phyloP scores from a whole-genome alignment of 495 filamentous ascomycete species.

The Tuber magnatum region DNA sequence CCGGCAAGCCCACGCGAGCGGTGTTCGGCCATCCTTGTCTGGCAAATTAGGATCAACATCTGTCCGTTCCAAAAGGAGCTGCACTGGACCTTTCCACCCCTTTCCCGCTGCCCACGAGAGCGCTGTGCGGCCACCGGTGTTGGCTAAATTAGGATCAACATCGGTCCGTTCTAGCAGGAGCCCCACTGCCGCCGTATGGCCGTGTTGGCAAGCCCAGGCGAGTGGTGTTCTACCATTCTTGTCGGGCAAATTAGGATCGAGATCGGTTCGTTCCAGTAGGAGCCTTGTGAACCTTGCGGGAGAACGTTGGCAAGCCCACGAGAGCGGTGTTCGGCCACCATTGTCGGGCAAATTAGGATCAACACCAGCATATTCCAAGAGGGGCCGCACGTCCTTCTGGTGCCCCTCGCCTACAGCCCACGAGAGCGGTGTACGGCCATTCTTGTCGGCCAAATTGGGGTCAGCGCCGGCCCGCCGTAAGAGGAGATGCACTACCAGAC shows the following conservation, averaged over 20 bases:
- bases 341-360: constrained; percentile 23
- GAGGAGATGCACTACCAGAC: constrained; percentile 8
- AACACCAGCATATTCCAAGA: not conserved
- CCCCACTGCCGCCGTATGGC: too few species aligned
- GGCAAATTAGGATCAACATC: too few species aligned
- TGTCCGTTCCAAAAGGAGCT: too few species aligned
- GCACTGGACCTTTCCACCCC: too few species aligned
- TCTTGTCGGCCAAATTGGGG: constrained; percentile 12
- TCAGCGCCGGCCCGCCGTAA: constrained; percentile 20
- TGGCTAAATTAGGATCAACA: too few species aligned
- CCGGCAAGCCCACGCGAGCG: too few species aligned
- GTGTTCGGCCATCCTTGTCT: too few species aligned
- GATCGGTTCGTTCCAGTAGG: constrained; percentile 22
- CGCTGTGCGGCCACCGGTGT: too few species aligned
- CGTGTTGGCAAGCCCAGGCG: too few species aligned
- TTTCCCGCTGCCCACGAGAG: too few species aligned
- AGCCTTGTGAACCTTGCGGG: constrained; percentile 29
- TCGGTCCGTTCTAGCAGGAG: too few species aligned
- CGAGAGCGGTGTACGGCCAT: constrained; percentile 27
- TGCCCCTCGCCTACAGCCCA: constrained; percentile 14
- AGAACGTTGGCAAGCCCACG: constrained; percentile 28
- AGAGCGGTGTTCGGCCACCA: constrained; percentile 22
- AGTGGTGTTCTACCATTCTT: too few species aligned
- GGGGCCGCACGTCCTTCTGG: constrained; percentile 32
- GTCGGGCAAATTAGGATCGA: constrained; percentile 27